phyloP scores from a whole-genome alignment of 2,329 filamentous ascomycete genomes.

The Colletotrichum agaves region DNA sequence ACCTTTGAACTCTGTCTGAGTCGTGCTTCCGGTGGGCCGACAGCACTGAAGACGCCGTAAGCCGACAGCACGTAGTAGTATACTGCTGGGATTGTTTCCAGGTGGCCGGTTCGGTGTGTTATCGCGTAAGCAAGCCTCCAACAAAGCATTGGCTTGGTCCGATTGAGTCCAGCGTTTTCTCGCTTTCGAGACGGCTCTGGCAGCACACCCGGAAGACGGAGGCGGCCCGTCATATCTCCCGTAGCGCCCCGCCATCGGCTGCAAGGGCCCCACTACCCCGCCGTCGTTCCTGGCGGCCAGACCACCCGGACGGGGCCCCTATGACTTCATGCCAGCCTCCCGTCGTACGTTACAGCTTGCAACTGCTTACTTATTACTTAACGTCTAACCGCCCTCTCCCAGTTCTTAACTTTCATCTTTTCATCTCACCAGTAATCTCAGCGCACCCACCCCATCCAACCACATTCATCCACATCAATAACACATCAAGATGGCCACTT shows the following conservation, averaged over 20 bases:
- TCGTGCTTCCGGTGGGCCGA: constrained; percentile 6
- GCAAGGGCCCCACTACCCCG: constrained; percentile 23
- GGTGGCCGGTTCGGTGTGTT: too few species aligned
- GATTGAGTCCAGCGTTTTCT: background rate
- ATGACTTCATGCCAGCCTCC: constrained; percentile 30
- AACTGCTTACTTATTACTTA: background rate
- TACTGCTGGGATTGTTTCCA: too few species aligned
- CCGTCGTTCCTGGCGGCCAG: constrained; percentile 12
- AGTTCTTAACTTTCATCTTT: background rate
- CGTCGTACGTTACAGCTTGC: background rate
- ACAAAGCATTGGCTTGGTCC: background rate
- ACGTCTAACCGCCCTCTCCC: background rate
- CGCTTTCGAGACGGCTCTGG: background rate
- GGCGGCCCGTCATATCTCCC: constrained; percentile 1
- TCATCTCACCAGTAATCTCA: background rate
- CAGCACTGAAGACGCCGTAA: background rate
- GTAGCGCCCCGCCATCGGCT: constrained; percentile 27
- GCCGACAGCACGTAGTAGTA: background rate
- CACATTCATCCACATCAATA: background rate
- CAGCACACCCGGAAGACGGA: background rate
- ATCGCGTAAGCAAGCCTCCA: background rate
- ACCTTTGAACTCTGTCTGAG: constrained; percentile 1
- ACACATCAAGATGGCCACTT: constrained; percentile 17
- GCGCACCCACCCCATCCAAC: background rate
- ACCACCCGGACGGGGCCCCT: constrained; percentile 2